These are phyloP conservation scores for Colletotrichum limetticola DNA, from an alignment of 2,329 filamentous ascomycete genomes.

Conservation along the genomic window DNA sequence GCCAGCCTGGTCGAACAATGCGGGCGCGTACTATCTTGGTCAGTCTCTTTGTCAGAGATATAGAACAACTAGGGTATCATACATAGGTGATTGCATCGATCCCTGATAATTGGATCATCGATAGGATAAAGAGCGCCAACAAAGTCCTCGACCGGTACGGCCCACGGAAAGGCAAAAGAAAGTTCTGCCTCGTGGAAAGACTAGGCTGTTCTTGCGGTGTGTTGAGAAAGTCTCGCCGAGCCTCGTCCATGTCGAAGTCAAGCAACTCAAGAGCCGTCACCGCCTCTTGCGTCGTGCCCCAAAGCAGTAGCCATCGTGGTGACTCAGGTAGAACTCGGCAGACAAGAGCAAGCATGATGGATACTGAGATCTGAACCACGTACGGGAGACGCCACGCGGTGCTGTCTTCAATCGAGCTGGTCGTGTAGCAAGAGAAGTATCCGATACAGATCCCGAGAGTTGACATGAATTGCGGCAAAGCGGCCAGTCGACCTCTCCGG, in stretches of 20 bases:
- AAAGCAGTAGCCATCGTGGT: conserved; percentile 65
- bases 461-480: conserved; percentile 63
- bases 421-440: conserved; percentile 71
- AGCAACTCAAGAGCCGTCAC: conserved; percentile 52
- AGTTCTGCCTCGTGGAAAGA: conserved; percentile 45
- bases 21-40: conserved; percentile 63
- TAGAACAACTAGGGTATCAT: conserved; percentile 38
- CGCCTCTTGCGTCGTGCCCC: conserved; percentile 59
- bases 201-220: conserved; percentile 40
- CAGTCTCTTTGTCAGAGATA: not conserved
- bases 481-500: conserved; percentile 60
- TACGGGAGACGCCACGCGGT: conserved; percentile 68
- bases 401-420: conserved; percentile 52
- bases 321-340: conserved; percentile 63
- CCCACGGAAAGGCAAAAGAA: conserved; percentile 47
- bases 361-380: conserved; percentile 56
- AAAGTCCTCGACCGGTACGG: conserved; percentile 58
- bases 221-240: conserved; percentile 57
- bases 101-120: conserved; percentile 69
- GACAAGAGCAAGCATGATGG: conserved; percentile 47
- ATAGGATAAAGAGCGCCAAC: conserved; percentile 66
- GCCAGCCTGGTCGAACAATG: conserved; percentile 69
- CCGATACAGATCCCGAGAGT: conserved; percentile 62
- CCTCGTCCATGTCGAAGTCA: conserved; percentile 55
- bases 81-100: conserved; percentile 73